These are phyloP conservation scores for Gonapodya sp. DNA, from an alignment of 192 early-diverging fungal species.

Conservation along the genomic window DNA sequence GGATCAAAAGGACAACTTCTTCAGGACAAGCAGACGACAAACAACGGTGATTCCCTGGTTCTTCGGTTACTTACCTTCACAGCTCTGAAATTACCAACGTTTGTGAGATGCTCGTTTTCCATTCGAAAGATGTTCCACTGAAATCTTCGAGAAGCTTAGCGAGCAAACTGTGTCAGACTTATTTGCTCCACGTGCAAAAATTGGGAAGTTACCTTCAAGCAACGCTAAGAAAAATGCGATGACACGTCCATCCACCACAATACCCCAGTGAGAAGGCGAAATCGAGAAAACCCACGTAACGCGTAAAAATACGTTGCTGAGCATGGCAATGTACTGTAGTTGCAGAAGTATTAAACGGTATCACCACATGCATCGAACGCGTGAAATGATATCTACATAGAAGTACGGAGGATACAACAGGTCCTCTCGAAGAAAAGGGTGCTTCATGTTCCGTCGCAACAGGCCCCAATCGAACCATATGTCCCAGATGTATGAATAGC, in stretches of 20 bases:
- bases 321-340: slow-evolving; percentile 15
- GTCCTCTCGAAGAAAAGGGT: slow-evolving; percentile 29
- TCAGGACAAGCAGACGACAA: neutral
- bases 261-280: slow-evolving; percentile 32
- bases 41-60: no score
- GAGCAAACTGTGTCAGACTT: neutral
- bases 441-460: slow-evolving; percentile 17
- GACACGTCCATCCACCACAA: slow-evolving; percentile 21
- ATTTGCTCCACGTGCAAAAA: neutral
- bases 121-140: slow-evolving; percentile 33
- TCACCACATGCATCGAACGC: slow-evolving; percentile 12
- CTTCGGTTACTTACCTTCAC: slow-evolving; percentile 15
- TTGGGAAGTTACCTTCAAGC: slow-evolving; percentile 23
- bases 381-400: slow-evolving; percentile 23
- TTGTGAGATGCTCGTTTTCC: slow-evolving; percentile 39
- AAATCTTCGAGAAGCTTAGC: slow-evolving; percentile 4
- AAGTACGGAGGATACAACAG: slow-evolving; percentile 27
- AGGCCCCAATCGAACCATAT: slow-evolving; percentile 26
- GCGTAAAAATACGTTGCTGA: slow-evolving; percentile 23
- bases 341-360: no score
- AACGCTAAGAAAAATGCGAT: slow-evolving; percentile 29
- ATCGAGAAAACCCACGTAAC: slow-evolving; percentile 31
- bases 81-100: slow-evolving; percentile 33
- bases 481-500: slow-evolving; percentile 32
- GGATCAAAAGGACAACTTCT: no score